Percentiles rank a stretch among this genome's conserved stretches.
Evolutionary conservation across 257 asterid species (phyloP).

Genomic region (Lithospermum erythrorhizon): DNA sequence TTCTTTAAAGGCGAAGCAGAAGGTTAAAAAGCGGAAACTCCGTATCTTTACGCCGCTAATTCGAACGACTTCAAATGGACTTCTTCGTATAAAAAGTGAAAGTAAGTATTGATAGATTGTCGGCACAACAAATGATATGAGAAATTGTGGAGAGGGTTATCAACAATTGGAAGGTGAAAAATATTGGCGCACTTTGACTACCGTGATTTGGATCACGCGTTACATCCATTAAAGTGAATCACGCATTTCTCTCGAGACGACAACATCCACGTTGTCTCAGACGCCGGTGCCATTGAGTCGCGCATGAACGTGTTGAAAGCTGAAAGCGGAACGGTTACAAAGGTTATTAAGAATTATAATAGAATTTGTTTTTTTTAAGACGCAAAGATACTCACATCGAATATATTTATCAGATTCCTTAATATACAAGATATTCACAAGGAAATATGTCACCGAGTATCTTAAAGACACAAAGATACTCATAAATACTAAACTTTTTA

Average conservation of each 20-base stretch:
- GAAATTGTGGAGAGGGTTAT: not conserved
- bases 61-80: slow-evolving; percentile 12
- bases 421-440: too few species aligned
- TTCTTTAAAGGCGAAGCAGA: slow-evolving; percentile 3
- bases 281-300: too few species aligned
- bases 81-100: slow-evolving; percentile 2
- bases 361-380: too few species aligned
- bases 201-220: slow-evolving; percentile 11
- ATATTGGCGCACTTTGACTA: not conserved
- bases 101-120: slow-evolving; percentile 1
- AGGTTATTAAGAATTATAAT: too few species aligned
- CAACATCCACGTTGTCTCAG: too few species aligned
- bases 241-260: slow-evolving; percentile 7
- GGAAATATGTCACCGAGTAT: too few species aligned
- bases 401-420: too few species aligned
- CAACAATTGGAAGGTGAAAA: slow-evolving; percentile 6
- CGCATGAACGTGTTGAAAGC: too few species aligned
- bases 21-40: slow-evolving; percentile 2
- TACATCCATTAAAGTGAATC: slow-evolving; percentile 8
- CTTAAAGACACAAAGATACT: too few species aligned
- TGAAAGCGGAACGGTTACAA: too few species aligned
- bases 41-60: slow-evolving; percentile 1
- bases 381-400: too few species aligned
- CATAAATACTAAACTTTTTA: too few species aligned
- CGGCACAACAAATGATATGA: slow-evolving; percentile 4